Evolutionary conservation across 1,284 basidiomycete species (phyloP).

Genomic region (Ganoderma resinaceum): DNA sequence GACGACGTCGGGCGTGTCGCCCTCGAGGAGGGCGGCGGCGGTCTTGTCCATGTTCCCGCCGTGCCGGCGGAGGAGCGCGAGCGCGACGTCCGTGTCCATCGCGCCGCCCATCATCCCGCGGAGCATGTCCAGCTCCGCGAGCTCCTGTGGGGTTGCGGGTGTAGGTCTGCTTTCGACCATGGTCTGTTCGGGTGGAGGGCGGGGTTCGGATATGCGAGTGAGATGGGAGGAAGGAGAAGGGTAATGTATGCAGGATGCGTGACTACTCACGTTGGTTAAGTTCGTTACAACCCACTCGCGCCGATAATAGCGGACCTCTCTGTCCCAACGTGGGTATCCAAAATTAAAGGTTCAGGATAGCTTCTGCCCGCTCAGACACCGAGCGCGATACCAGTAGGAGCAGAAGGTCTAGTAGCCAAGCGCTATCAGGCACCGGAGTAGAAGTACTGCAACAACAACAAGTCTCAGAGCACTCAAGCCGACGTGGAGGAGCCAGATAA

Average conservation of each 20-base stretch:
- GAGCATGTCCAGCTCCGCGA: slow-evolving; percentile 45
- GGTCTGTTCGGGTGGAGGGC: neutral
- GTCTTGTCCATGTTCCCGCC: slow-evolving; percentile 68
- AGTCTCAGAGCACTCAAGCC: neutral
- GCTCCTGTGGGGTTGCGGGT: slow-evolving; percentile 31
- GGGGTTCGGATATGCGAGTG: neutral
- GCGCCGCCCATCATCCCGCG: slow-evolving; percentile 46
- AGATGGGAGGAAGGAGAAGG: neutral
- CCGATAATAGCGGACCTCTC: neutral
- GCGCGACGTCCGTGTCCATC: slow-evolving; percentile 53
- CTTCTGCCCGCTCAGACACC: neutral
- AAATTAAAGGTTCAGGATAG: neutral
- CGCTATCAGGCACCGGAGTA: neutral
- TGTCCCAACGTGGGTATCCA: neutral
- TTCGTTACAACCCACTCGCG: neutral
- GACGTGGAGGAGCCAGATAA: neutral
- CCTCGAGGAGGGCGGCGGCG: slow-evolving; percentile 63
- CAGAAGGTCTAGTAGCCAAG: neutral
- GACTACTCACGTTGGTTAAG: neutral
- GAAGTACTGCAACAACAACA: neutral
- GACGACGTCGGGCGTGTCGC: slow-evolving; percentile 47
- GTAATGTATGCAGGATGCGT: neutral
- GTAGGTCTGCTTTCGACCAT: slow-evolving; percentile 14
- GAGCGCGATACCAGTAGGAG: neutral
- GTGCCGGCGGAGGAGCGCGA: slow-evolving; percentile 61